Percentiles rank a stretch among this genome's conserved stretches.
These are phyloP conservation scores for Nakazawaea ernobii DNA, from an alignment of 805 yeast genomes.

Conservation along the genomic window DNA sequence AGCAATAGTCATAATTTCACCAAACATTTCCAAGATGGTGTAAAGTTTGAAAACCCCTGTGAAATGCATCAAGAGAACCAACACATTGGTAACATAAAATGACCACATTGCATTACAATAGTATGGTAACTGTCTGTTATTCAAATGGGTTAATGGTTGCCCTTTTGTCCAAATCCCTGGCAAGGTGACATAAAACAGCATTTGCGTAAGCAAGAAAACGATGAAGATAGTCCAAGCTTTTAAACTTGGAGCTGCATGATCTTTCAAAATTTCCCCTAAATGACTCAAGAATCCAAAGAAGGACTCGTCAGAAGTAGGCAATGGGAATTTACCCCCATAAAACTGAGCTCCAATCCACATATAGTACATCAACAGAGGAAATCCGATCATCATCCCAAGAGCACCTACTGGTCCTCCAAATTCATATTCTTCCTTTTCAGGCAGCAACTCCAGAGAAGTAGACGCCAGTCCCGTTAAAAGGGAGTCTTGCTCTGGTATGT, in stretches of 20 bases:
- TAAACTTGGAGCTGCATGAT: conserved; percentile 52
- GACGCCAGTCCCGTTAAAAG: not conserved
- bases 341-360: conserved; percentile 90
- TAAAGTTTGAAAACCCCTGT: conserved; percentile 70
- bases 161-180: conserved; percentile 97
- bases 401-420: conserved; percentile 95
- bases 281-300: conserved; percentile 44
- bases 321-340: conserved; percentile 68
- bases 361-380: conserved; percentile 92
- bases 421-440: conserved; percentile 65
- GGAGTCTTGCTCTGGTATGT: not conserved
- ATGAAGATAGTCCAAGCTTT: conserved; percentile 68
- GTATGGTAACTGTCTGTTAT: conserved; percentile 80
- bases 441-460: conserved; percentile 19
- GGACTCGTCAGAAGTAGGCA: conserved; percentile 53
- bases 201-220: conserved; percentile 64
- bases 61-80: conserved; percentile 60
- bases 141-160: conserved; percentile 79
- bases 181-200: conserved; percentile 66
- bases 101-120: conserved; percentile 90
- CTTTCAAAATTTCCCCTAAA: conserved; percentile 38
- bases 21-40: conserved; percentile 74
- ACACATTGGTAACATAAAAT: conserved; percentile 60
- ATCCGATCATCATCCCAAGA: conserved; percentile 84
- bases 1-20: conserved; percentile 90